Conservation (phyloP, 768 basidiomycete genomes). For the Rhizopogon sp. region DNA sequence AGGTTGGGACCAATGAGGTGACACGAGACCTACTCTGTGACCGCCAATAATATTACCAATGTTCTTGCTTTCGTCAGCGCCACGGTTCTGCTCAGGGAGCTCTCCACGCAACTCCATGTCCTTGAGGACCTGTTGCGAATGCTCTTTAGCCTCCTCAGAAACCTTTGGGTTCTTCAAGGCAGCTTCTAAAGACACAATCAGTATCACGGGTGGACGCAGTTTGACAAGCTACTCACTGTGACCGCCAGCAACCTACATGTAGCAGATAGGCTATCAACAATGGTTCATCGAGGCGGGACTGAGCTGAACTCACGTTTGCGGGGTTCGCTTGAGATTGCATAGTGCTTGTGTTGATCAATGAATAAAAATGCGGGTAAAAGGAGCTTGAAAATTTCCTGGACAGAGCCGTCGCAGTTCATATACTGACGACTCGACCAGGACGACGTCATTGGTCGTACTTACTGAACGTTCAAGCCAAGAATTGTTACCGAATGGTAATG, state of each 20-base stretch:
- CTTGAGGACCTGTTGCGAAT: slow-evolving; percentile 20
- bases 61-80: slow-evolving; percentile 6
- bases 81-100: slow-evolving; percentile 10
- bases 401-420: too few species aligned
- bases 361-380: too few species aligned
- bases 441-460: neutral
- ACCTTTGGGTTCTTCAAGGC: slow-evolving; percentile 19
- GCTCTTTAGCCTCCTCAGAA: slow-evolving; percentile 18
- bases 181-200: slow-evolving; percentile 14
- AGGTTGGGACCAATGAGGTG: too few species aligned
- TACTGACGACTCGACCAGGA: too few species aligned
- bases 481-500: too few species aligned
- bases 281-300: neutral
- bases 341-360: too few species aligned
- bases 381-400: too few species aligned
- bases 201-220: neutral
- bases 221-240: slow-evolving; percentile 5
- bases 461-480: neutral
- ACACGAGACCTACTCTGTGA: slow-evolving; percentile 11
- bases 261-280: neutral
- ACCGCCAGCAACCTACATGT: slow-evolving; percentile 10
- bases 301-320: slow-evolving; percentile 13
- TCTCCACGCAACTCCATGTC: slow-evolving; percentile 13
- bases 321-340: neutral
- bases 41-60: slow-evolving; percentile 14